phyloP scores from a whole-genome alignment of 106 monocot species.

The Allium sativum region DNA sequence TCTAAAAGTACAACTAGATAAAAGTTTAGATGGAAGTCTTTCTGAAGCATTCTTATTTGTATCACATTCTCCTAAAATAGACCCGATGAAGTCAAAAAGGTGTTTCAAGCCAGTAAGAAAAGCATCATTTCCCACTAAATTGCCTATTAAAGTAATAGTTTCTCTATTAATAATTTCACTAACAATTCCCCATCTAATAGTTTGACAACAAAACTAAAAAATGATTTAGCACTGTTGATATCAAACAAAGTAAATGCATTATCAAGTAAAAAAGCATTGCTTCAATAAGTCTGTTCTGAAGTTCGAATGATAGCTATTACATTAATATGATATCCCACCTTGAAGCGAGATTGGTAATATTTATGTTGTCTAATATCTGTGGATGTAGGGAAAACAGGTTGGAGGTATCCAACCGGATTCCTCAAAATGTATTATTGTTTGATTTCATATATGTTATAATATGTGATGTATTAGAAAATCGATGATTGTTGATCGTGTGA shows the following conservation, averaged over 20 bases:
- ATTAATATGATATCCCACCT: no score
- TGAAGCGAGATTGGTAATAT: no score
- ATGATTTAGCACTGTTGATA: conserved; percentile 57
- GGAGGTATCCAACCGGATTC: no score
- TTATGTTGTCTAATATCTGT: no score
- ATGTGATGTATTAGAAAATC: no score
- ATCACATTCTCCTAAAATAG: conserved; percentile 53
- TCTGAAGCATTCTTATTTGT: conserved; percentile 24
- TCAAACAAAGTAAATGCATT: conserved; percentile 62
- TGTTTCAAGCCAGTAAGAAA: conserved; percentile 60
- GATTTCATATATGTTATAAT: no score
- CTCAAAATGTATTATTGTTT: no score
- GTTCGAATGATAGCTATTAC: conserved; percentile 27
- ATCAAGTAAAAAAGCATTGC: conserved; percentile 78
- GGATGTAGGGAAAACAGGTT: no score
- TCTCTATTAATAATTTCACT: conserved; percentile 61
- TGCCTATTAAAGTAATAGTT: conserved; percentile 48
- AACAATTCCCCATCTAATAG: conserved; percentile 49
- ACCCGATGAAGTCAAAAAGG: conserved; percentile 60
- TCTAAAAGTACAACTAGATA: conserved; percentile 28
- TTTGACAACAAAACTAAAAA: conserved; percentile 70
- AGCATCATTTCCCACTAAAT: conserved; percentile 47
- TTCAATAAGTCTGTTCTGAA: conserved; percentile 47
- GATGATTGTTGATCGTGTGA: no score
- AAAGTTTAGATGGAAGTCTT: conserved; percentile 40